Conservation (phyloP, 257 asterid species). For the Nicotiana sylvestris region DNA sequence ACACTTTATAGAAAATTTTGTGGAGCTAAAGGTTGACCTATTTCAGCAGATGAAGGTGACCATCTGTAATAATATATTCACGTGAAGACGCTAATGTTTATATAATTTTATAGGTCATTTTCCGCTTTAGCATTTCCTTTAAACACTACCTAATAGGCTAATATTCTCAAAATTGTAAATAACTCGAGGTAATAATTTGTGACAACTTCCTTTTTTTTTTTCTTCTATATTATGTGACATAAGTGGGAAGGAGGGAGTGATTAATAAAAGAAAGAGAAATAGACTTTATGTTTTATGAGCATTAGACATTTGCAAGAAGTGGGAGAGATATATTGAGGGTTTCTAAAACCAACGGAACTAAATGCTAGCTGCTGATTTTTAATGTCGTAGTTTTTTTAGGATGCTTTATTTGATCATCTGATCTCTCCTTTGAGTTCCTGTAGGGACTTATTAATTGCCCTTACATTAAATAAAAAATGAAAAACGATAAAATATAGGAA, state of each 20-base stretch:
- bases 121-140: not conserved
- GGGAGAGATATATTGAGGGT: not conserved
- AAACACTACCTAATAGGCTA: not conserved
- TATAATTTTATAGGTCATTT: too few species aligned
- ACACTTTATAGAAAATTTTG: not conserved
- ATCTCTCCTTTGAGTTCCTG: not conserved
- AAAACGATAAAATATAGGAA: not conserved
- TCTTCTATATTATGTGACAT: not conserved
- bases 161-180: not conserved
- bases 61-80: too few species aligned
- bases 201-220: not conserved
- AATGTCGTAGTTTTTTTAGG: not conserved
- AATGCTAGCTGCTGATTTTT: not conserved
- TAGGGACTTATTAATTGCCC: not conserved
- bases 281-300: not conserved
- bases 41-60: not conserved
- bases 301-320: not conserved
- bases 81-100: too few species aligned
- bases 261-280: not conserved
- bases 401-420: not conserved
- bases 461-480: not conserved
- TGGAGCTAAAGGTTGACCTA: not conserved
- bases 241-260: not conserved
- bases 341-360: not conserved
- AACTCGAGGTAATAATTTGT: not conserved